Percentiles rank a stretch among this genome's conserved stretches.
These are phyloP conservation scores for Fraxinus latifolia DNA, from an alignment of 305 asterid genomes.

Conservation along the genomic window DNA sequence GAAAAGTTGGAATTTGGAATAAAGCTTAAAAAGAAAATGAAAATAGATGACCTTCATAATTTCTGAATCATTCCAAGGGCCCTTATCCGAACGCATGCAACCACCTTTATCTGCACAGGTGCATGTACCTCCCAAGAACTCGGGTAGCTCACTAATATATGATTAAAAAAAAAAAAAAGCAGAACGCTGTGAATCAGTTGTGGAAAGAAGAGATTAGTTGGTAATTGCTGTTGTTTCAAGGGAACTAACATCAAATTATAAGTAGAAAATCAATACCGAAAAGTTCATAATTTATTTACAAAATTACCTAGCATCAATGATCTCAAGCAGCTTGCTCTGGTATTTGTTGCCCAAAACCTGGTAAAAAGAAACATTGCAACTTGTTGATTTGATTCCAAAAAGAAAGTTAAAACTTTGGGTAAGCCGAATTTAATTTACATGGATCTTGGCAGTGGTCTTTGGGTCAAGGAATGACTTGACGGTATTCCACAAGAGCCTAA, in stretches of 20 bases:
- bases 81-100: slow-evolving; percentile 87
- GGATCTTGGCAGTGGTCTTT: slow-evolving; percentile 87
- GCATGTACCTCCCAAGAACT: slow-evolving; percentile 96
- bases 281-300: slow-evolving; percentile 2
- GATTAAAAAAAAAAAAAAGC: neutral
- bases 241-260: neutral
- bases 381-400: neutral
- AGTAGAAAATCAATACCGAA: neutral
- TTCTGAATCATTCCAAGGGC: slow-evolving; percentile 93
- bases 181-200: neutral
- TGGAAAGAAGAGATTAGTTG: neutral
- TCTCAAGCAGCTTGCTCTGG: slow-evolving; percentile 90
- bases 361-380: slow-evolving; percentile 11
- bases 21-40: neutral
- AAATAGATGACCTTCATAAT: slow-evolving; percentile 67
- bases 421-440: slow-evolving; percentile 42
- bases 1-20: neutral
- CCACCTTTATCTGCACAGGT: slow-evolving; percentile 84
- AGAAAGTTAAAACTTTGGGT: neutral
- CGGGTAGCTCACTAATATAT: slow-evolving; percentile 80
- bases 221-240: neutral
- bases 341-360: slow-evolving; percentile 87
- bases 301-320: slow-evolving; percentile 79
- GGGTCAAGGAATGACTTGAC: slow-evolving; percentile 97
- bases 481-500: slow-evolving; percentile 94